Base-by-base conservation (phyloP, 305 asterid genomes). In the Coffea humblotiana region DNA sequence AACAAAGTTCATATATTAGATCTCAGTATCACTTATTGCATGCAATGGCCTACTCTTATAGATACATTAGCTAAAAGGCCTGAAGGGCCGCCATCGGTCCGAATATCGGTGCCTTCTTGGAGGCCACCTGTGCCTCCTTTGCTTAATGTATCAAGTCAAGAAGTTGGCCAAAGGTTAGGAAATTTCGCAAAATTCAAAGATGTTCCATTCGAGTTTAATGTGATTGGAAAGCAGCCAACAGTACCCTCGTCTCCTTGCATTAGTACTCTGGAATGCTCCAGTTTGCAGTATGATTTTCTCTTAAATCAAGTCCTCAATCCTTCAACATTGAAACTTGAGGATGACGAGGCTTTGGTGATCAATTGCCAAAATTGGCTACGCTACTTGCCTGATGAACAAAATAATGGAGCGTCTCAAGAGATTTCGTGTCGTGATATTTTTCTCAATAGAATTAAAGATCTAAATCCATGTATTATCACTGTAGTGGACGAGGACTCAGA, bases 11-110 rank as follows among this genome's bases (percentile, higher is more conserved):
- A 93, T 66, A 84, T 93, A 9, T 74, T 93, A 82, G 97, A 93
- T 81, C 87, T 93, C 15, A 89, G 95, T 83, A 86, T 89, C 77
- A 93, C 97, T 37, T 86, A 91, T 72, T 91, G 98, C 85, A 91
- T 93, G 97, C 98, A 93, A 63, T 91, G 95, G 95, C 97, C 97
- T 4, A 91, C 97, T 25, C 88, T 93, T 3, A 91, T 93, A 3
- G 94, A 93, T 40, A 89, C 89, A 3, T 54, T 91, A 48, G 89
- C 91, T 16, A 90, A 89, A 73, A 79, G 83, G 49, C 74, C 85
- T 5, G 85, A 80, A 49, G 88, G 84, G 58, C 88, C 91, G 25
- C 98, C 93, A 0, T 19, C 69, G 1, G 77, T 93, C 32, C 80
- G 89, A 49, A 78, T 93, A 23, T 86, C 97, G 0, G 91, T 91